These are phyloP conservation scores for Aspergillus oerlinghausenensis DNA, from an alignment of 2,329 filamentous ascomycete genomes.

Conservation along the genomic window DNA sequence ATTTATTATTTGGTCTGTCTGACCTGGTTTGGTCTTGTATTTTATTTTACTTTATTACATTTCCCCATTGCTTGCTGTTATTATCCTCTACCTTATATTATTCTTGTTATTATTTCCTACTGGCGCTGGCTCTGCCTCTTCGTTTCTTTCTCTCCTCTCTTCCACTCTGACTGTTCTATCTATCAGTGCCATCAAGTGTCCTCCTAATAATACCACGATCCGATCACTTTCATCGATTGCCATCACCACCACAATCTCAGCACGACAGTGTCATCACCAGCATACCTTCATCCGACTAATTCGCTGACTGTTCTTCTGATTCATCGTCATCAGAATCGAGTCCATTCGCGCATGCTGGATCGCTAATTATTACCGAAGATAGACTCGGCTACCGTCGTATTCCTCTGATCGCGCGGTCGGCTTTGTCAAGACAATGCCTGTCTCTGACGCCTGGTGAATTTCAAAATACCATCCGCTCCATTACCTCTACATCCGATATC, in stretches of 20 bases:
- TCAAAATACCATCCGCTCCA: not conserved
- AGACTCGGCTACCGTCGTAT: not conserved
- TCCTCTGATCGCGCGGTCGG: not conserved
- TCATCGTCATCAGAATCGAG: too few relatives aligned
- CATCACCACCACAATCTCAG: not conserved
- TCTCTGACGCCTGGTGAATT: not conserved
- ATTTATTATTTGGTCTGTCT: too few relatives aligned
- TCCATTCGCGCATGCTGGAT: not conserved
- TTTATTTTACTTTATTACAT: too few relatives aligned
- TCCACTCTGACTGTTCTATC: not conserved
- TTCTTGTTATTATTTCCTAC: constrained; percentile 1
- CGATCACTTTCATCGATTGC: not conserved
- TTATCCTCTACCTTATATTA: not conserved
- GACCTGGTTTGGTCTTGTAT: too few relatives aligned
- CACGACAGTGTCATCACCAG: not conserved
- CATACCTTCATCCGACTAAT: too few relatives aligned
- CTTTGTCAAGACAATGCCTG: not conserved
- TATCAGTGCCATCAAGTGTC: too few relatives aligned
- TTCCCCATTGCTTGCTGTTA: not conserved
- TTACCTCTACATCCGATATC: not conserved
- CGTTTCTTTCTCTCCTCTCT: constrained; percentile 1
- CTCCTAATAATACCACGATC: not conserved
- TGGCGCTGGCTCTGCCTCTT: not conserved
- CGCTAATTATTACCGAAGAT: not conserved
- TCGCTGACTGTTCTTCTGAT: not conserved